Conservation (phyloP, 1,284 basidiomycete species). For the Trametes hirsuta region DNA sequence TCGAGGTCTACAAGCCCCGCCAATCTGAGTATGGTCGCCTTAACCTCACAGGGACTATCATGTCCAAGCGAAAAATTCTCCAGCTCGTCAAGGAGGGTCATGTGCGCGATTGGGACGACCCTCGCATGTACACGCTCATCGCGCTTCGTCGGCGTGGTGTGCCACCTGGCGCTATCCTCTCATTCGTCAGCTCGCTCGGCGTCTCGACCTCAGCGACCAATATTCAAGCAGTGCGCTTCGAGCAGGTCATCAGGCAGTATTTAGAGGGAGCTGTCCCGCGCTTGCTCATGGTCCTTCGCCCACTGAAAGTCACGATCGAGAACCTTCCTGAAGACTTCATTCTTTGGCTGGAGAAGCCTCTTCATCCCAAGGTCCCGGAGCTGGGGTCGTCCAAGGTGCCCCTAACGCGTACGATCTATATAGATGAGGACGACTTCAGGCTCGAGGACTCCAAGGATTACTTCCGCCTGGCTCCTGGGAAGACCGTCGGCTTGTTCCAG, state of each 20-base stretch:
- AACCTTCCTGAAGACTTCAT: constrained; percentile 90
- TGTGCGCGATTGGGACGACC: constrained; percentile 97
- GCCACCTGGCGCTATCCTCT: constrained; percentile 92
- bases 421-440: constrained; percentile 95
- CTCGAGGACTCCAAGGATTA: constrained; percentile 92
- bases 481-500: constrained; percentile 96
- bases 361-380: constrained; percentile 93
- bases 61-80: constrained; percentile 96
- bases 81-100: constrained; percentile 85
- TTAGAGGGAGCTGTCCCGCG: constrained; percentile 90
- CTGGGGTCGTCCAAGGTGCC: constrained; percentile 86
- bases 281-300: constrained; percentile 91
- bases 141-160: constrained; percentile 93
- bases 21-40: constrained; percentile 98
- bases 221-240: constrained; percentile 90
- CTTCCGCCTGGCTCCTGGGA: constrained; percentile 96
- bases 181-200: constrained; percentile 92
- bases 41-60: constrained; percentile 93
- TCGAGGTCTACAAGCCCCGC: constrained; percentile 97
- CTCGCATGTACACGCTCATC: constrained; percentile 97
- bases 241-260: constrained; percentile 87
- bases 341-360: constrained; percentile 84
- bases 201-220: constrained; percentile 88
- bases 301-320: constrained; percentile 90
- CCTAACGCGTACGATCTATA: constrained; percentile 91